Percentiles rank a stretch among this genome's conserved stretches.
These are phyloP conservation scores for Clarkia xantiana DNA, from an alignment of 345 rosid species.

Conservation along the genomic window DNA sequence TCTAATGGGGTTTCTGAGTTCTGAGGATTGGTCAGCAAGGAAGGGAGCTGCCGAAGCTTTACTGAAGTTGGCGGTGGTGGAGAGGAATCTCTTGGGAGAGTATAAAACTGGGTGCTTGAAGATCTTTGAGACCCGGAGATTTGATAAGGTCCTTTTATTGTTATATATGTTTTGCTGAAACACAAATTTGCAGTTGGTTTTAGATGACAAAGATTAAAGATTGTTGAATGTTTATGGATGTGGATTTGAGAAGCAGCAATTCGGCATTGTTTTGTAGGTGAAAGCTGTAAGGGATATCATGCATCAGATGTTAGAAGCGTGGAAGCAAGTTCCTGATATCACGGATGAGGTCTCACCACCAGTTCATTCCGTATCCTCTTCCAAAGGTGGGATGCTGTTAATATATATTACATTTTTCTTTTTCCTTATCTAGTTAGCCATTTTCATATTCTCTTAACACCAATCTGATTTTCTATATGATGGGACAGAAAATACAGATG, in stretches of 20 bases:
- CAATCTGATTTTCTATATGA: background rate
- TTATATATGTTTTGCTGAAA: background rate
- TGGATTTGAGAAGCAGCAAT: background rate
- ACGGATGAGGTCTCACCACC: conserved; percentile 63
- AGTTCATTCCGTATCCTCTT: conserved; percentile 45
- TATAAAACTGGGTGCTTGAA: conserved; percentile 50
- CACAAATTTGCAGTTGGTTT: background rate
- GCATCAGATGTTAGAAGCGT: conserved; percentile 75
- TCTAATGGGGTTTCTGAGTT: conserved; percentile 44
- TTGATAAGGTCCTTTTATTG: conserved; percentile 52
- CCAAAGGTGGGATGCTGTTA: conserved; percentile 32
- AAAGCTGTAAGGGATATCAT: conserved; percentile 87
- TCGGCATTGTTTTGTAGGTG: conserved; percentile 32
- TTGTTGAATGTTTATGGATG: background rate
- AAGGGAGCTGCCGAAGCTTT: conserved; percentile 84
- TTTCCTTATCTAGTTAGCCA: background rate
- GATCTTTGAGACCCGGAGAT: conserved; percentile 57
- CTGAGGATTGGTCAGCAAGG: conserved; percentile 83
- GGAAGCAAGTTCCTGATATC: conserved; percentile 88
- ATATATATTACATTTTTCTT: background rate
- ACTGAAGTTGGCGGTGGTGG: conserved; percentile 51
- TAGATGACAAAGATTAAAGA: background rate
- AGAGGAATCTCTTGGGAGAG: conserved; percentile 54
- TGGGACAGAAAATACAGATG: conserved; percentile 42
- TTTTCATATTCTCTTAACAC: background rate